A percentile compares a stretch with the other conserved stretches of the same genome.
Conservation (phyloP, 2,329 filamentous ascomycete species). For the Rugonectria rugulosa region DNA sequence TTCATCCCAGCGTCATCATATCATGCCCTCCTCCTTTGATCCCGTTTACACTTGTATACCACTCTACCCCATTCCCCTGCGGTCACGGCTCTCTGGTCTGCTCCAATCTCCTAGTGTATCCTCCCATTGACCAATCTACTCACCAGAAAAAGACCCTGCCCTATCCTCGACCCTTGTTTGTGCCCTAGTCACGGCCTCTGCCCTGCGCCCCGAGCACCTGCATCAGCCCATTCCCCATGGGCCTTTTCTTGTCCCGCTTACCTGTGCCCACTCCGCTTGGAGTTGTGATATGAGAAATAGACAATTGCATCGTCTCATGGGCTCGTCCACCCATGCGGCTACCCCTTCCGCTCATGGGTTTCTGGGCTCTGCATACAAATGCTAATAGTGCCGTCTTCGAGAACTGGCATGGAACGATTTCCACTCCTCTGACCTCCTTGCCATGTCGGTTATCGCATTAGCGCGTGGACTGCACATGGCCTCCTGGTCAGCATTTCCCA, state of each 20-base stretch:
- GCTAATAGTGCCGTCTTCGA: conserved; percentile 27
- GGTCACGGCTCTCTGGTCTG: too few relatives aligned
- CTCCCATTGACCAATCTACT: conserved; percentile 16
- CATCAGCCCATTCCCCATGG: conserved; percentile 37
- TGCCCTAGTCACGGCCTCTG: conserved; percentile 14
- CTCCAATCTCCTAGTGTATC: conserved; percentile 8
- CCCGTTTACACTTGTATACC: conserved; percentile 1
- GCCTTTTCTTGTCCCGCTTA: conserved; percentile 13
- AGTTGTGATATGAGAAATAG: conserved; percentile 19
- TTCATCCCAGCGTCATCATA: conserved; percentile 4
- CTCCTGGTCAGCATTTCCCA: conserved; percentile 10
- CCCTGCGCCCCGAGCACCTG: conserved; percentile 27
- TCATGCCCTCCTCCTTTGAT: conserved; percentile 12
- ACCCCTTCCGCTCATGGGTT: background rate
- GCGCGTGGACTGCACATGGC: conserved; percentile 12
- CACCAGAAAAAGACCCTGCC: conserved; percentile 6
- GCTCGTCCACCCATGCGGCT: background rate
- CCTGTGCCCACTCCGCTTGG: conserved; percentile 4
- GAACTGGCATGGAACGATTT: conserved; percentile 36
- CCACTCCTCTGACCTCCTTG: conserved; percentile 10
- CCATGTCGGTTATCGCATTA: conserved; percentile 19
- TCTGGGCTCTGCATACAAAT: background rate
- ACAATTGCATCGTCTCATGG: conserved; percentile 23
- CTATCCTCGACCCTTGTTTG: conserved; percentile 12
- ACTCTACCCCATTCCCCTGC: conserved; percentile 12